phyloP scores from a whole-genome alignment of 208 protist genomes.

The Wallacemonas sp. region DNA sequence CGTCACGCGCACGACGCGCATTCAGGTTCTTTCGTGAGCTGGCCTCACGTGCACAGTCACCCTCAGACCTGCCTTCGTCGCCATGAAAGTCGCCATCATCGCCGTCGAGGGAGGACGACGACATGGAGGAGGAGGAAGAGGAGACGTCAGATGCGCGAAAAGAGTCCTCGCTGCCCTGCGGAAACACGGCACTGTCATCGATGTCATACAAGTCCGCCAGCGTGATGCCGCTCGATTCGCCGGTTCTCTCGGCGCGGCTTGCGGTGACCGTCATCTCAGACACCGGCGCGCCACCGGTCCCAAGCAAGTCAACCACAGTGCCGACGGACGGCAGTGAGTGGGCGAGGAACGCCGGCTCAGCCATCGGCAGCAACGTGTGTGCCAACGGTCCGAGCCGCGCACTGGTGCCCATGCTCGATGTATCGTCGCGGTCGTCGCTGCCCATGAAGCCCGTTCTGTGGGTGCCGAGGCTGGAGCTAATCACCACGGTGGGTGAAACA shows the following conservation, averaged over 20 bases:
- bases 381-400: background rate
- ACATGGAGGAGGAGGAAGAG: background rate
- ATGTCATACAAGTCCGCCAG: too few species aligned
- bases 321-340: background rate
- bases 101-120: background rate
- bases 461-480: background rate
- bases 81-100: background rate
- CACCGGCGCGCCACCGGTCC: too few species aligned
- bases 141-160: background rate
- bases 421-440: background rate
- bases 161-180: background rate
- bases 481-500: constrained; percentile 1
- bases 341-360: background rate
- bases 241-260: too few species aligned
- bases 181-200: background rate
- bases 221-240: too few species aligned
- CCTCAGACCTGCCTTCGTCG: too few species aligned
- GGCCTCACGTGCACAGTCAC: too few species aligned
- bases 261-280: too few species aligned
- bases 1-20: background rate
- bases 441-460: background rate
- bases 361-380: background rate
- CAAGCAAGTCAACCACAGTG: too few species aligned
- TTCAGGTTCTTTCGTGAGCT: background rate
- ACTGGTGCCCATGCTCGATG: background rate